These are phyloP conservation scores for Medicago arabica DNA, from an alignment of 306 rosid species.

Conservation along the genomic window DNA sequence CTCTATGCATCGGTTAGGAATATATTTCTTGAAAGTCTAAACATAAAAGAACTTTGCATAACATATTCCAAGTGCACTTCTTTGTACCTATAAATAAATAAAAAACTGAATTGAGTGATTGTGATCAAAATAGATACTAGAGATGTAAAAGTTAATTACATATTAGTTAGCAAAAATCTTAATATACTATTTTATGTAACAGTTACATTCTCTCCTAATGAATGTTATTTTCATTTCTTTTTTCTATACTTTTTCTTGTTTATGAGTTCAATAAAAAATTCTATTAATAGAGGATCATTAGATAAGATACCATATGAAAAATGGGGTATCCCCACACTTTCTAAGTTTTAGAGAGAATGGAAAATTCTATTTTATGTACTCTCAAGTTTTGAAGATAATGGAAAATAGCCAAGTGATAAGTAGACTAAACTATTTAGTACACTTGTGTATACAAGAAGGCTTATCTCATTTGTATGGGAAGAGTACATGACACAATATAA, in stretches of 20 bases:
- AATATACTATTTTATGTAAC: too few relatives aligned
- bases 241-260: too few relatives aligned
- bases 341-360: not conserved
- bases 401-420: not conserved
- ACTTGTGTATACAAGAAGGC: not conserved
- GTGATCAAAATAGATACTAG: not conserved
- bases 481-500: not conserved
- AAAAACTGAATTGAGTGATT: not conserved
- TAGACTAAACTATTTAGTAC: not conserved
- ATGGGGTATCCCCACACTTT: not conserved
- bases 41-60: not conserved
- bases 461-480: not conserved
- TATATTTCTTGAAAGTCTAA: slow-evolving; percentile 3
- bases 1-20: slow-evolving; percentile 16
- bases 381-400: not conserved
- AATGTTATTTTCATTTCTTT: too few relatives aligned
- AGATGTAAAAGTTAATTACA: too few relatives aligned
- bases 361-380: too few relatives aligned
- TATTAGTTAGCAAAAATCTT: too few relatives aligned
- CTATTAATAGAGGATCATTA: not conserved
- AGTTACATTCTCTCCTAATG: too few relatives aligned
- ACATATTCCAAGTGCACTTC: slow-evolving; percentile 8
- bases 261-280: too few relatives aligned
- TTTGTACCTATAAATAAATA: not conserved
- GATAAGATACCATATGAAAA: not conserved